Conservation (phyloP, 2,329 filamentous ascomycete genomes). For the Chaetothyriales sp. region DNA sequence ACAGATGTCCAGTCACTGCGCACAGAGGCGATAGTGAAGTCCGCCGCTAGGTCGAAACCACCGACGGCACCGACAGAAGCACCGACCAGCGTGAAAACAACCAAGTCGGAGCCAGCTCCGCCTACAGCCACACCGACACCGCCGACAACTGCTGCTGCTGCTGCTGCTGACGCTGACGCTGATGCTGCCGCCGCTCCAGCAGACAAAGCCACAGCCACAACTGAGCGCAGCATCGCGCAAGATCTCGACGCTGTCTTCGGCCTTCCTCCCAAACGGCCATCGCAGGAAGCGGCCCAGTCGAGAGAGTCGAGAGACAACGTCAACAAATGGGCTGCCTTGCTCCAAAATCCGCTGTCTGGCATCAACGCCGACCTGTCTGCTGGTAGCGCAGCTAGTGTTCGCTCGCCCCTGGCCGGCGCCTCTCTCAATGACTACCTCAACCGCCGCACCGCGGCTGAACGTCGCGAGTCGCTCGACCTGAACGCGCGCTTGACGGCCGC, state of each 20-base stretch:
- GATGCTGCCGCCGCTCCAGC: no score
- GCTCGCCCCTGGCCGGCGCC: background rate
- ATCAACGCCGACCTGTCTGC: background rate
- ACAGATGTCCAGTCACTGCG: background rate
- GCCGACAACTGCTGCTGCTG: no score
- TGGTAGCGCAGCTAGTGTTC: background rate
- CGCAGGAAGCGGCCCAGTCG: background rate
- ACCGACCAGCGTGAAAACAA: background rate
- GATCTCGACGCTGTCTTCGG: background rate
- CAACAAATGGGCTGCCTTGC: background rate
- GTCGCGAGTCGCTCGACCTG: background rate
- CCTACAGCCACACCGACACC: background rate
- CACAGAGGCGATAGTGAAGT: background rate
- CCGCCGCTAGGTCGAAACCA: background rate
- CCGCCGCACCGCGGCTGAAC: background rate
- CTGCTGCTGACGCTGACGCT: no score
- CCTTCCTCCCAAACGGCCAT: background rate
- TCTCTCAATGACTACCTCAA: background rate
- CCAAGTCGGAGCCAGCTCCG: no score
- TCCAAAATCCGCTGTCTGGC: background rate
- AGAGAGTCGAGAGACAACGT: background rate
- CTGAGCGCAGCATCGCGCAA: background rate
- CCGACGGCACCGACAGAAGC: background rate
- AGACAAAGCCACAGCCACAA: background rate
- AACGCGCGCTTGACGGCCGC: constrained; percentile 1